Conservation (phyloP, 1,139 yeast species). For the Nematodospora anomalae region DNA sequence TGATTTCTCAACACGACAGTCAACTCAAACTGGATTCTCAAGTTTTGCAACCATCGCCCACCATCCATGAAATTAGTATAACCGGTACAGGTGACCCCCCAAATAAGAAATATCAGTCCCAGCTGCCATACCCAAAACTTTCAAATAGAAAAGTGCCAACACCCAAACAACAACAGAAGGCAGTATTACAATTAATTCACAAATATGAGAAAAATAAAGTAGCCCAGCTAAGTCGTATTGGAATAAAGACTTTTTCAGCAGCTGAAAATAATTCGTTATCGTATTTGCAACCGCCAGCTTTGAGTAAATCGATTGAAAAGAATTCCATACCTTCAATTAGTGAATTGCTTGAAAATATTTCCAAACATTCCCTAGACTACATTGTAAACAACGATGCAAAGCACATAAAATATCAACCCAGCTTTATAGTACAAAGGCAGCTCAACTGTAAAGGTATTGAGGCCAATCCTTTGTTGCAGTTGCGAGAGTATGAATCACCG, state of each 20-base stretch:
- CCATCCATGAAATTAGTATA: too few relatives aligned
- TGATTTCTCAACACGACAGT: too few relatives aligned
- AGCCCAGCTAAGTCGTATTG: neutral
- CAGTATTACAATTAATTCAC: constrained; percentile 1
- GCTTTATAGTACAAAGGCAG: too few relatives aligned
- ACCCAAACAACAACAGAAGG: neutral
- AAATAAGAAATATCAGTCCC: too few relatives aligned
- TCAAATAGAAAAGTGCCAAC: neutral
- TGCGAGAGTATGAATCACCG: too few relatives aligned
- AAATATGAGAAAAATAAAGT: constrained; percentile 4
- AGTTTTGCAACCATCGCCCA: neutral
- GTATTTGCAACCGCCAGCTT: neutral
- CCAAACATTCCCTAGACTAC: neutral
- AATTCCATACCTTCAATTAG: neutral
- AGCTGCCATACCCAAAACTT: neutral
- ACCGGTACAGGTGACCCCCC: too few relatives aligned
- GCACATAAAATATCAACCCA: too few relatives aligned
- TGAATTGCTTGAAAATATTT: neutral
- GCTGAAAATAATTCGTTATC: constrained; percentile 5
- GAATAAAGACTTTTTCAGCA: constrained; percentile 7
- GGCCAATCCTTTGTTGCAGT: too few relatives aligned
- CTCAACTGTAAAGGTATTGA: too few relatives aligned
- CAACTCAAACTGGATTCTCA: too few relatives aligned
- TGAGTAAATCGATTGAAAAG: neutral
- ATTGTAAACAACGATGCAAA: too few relatives aligned